Percentiles rank a stretch among this genome's conserved stretches.
Conservation (phyloP, 2,329 filamentous ascomycete species). For the Pseudogymnoascus sp. region DNA sequence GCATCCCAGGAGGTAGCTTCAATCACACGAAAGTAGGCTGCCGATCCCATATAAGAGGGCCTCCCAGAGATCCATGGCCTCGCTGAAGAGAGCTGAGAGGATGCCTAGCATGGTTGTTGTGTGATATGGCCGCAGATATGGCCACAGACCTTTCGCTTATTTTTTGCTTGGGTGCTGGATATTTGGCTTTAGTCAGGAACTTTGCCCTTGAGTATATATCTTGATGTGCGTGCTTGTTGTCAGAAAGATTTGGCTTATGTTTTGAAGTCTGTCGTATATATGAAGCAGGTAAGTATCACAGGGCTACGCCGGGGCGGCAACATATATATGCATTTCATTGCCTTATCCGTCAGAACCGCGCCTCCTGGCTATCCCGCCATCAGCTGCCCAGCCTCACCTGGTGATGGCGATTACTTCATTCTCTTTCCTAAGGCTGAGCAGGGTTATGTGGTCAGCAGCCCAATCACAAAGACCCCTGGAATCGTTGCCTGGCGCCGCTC, state of each 20-base stretch:
- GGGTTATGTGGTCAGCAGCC: not conserved
- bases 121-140: not conserved
- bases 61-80: conserved; percentile 23
- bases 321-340: not conserved
- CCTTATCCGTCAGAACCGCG: not conserved
- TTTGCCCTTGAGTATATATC: not conserved
- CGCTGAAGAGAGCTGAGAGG: conserved; percentile 19
- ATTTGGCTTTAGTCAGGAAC: not conserved
- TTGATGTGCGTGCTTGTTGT: not conserved
- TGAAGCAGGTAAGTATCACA: not conserved
- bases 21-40: conserved; percentile 5
- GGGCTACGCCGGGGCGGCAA: not conserved
- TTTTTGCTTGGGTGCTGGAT: not conserved
- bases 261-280: not conserved
- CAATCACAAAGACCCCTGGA: not conserved
- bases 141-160: not conserved
- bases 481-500: not conserved
- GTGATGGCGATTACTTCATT: not conserved
- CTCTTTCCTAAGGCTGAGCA: not conserved
- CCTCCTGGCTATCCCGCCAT: not conserved
- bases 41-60: conserved; percentile 18
- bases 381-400: conserved; percentile 4
- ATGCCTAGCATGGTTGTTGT: conserved; percentile 19
- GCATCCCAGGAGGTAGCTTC: not conserved
- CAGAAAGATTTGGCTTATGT: not conserved